These are phyloP conservation scores for Phytopythium sindhum DNA, from an alignment of 352 stramenopile species.

Conservation along the genomic window DNA sequence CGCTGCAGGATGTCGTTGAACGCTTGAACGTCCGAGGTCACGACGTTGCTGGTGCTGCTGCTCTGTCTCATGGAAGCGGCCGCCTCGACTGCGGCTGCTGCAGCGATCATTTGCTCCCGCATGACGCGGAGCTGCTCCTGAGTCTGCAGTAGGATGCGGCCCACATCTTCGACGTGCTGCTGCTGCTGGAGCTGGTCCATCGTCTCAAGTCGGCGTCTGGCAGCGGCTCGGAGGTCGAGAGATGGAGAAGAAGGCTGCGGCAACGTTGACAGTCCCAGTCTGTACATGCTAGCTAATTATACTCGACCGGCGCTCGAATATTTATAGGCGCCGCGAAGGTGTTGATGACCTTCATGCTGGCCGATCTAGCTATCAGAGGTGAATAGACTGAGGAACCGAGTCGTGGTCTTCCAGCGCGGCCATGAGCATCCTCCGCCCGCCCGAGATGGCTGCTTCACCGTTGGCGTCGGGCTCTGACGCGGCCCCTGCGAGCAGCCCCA, in stretches of 20 bases:
- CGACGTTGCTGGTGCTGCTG: conserved; percentile 10
- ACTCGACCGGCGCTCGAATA: conserved; percentile 1
- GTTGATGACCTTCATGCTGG: not conserved
- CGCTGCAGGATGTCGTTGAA: conserved; percentile 73
- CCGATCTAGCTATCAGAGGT: not conserved
- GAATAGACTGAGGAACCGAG: not conserved
- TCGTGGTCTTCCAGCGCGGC: not conserved
- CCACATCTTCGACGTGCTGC: conserved; percentile 81
- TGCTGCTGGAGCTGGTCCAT: conserved; percentile 82
- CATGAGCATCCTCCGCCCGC: conserved; percentile 68
- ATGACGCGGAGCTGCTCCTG: conserved; percentile 77
- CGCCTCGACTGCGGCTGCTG: conserved; percentile 26
- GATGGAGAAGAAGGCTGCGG: not conserved
- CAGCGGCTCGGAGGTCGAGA: not conserved
- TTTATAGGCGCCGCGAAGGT: not conserved
- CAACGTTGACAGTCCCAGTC: too few species aligned
- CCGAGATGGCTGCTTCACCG: conserved; percentile 17
- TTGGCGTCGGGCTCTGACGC: not conserved
- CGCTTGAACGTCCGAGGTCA: conserved; percentile 29
- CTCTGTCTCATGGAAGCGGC: conserved; percentile 29
- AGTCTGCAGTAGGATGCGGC: conserved; percentile 74
- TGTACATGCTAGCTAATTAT: conserved; percentile 15
- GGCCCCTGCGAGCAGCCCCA: conserved; percentile 22
- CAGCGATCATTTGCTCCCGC: conserved; percentile 58
- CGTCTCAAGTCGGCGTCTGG: not conserved